Conservation (phyloP, 1,284 basidiomycete species). For the Ceratobasidium sp. region DNA sequence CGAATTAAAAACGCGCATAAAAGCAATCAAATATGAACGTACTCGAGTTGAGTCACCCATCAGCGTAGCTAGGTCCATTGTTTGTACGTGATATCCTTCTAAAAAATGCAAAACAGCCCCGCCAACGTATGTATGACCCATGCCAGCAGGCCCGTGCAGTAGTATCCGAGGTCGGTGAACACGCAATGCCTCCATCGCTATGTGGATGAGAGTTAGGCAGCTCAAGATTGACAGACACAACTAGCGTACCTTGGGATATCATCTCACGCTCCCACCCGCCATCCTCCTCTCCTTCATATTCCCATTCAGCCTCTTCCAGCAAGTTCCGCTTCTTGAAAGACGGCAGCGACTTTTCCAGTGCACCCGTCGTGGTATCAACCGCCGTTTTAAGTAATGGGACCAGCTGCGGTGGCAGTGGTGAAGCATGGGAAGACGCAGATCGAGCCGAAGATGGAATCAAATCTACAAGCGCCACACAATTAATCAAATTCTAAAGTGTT, state of each 20-base stretch:
- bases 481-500: constrained; percentile 33
- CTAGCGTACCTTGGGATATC: constrained; percentile 78
- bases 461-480: constrained; percentile 57
- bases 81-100: constrained; percentile 96
- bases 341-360: constrained; percentile 75
- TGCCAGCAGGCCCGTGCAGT: constrained; percentile 81
- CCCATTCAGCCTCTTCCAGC: constrained; percentile 93
- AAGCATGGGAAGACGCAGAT: constrained; percentile 84
- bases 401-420: constrained; percentile 88
- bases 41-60: constrained; percentile 91
- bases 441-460: constrained; percentile 94
- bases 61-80: constrained; percentile 87
- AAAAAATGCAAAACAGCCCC: constrained; percentile 91
- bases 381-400: constrained; percentile 75
- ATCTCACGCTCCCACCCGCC: constrained; percentile 83
- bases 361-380: constrained; percentile 73
- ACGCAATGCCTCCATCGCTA: constrained; percentile 90
- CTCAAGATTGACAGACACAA: neutral
- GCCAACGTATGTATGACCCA: constrained; percentile 92
- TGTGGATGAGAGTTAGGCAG: constrained; percentile 42
- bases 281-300: constrained; percentile 73
- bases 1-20: neutral
- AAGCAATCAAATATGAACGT: constrained; percentile 43
- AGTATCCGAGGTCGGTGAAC: constrained; percentile 91
- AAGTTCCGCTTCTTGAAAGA: constrained; percentile 76